Percentiles rank a stretch among this genome's conserved stretches.
Conservation (phyloP, 352 stramenopile species). For the Phytopythium cucurbitacearum region DNA sequence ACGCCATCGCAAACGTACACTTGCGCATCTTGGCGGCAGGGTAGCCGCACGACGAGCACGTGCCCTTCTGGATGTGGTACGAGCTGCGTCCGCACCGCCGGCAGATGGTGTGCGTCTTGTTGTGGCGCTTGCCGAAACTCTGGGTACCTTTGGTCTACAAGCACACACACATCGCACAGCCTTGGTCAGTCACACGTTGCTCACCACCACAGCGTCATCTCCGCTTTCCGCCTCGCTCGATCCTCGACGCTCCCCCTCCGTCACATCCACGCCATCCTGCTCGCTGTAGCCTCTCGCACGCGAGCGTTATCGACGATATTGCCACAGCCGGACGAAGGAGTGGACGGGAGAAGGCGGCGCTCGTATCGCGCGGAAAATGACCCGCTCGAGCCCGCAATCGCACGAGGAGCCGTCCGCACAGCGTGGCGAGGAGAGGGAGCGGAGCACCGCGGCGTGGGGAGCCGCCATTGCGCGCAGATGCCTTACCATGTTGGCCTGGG, state of each 20-base stretch:
- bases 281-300: not conserved
- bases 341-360: not conserved
- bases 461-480: no score
- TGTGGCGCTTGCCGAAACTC: slow-evolving; percentile 99
- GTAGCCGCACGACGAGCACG: slow-evolving; percentile 99
- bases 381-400: not conserved
- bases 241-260: not conserved
- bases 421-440: not conserved
- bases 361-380: no score
- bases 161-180: slow-evolving; percentile 12
- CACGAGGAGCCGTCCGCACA: not conserved
- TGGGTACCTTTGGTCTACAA: slow-evolving; percentile 99
- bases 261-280: not conserved
- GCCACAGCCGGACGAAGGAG: not conserved
- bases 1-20: slow-evolving; percentile 52
- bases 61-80: slow-evolving; percentile 99
- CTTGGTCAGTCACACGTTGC: slow-evolving; percentile 11
- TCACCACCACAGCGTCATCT: not conserved
- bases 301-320: no score
- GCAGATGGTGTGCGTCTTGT: slow-evolving; percentile 99
- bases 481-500: slow-evolving; percentile 84
- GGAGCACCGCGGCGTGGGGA: not conserved
- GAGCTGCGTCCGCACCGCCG: slow-evolving; percentile 97
- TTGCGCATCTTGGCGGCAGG: slow-evolving; percentile 97
- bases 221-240: not conserved